phyloP scores from a whole-genome alignment of 139 green algal genomes.

The Mesotaenium endlicherianum region DNA sequence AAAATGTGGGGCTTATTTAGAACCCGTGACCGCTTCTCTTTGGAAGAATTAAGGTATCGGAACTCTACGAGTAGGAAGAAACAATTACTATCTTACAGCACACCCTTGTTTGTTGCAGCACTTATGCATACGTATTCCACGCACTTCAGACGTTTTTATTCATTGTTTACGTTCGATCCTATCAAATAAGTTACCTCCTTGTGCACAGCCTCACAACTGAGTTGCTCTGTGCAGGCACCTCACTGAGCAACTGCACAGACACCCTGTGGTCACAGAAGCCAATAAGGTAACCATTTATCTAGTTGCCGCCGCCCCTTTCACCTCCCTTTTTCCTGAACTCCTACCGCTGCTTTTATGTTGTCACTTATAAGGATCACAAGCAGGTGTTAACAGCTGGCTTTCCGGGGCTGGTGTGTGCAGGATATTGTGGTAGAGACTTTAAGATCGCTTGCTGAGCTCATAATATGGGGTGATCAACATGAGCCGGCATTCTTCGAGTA shows the following conservation, averaged over 20 bases:
- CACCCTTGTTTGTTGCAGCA: no score
- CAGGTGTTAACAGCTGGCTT: neutral
- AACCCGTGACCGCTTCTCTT: conserved; percentile 37
- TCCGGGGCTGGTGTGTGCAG: conserved; percentile 20
- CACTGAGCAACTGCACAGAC: conserved; percentile 42
- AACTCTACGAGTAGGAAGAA: no score
- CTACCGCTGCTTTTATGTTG: neutral
- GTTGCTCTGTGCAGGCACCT: conserved; percentile 25
- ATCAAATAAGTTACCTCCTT: neutral
- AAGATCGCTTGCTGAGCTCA: conserved; percentile 87
- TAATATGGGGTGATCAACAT: conserved; percentile 98
- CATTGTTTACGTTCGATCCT: neutral
- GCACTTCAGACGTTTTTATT: neutral
- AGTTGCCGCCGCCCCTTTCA: neutral
- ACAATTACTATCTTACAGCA: no score
- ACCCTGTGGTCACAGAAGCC: conserved; percentile 41
- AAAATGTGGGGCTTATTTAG: conserved; percentile 7
- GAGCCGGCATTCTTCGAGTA: conserved; percentile 87
- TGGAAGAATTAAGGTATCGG: conserved; percentile 42
- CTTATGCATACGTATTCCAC: no score
- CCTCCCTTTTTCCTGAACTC: neutral
- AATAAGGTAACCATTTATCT: conserved; percentile 37
- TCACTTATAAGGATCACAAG: neutral
- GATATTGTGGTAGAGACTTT: conserved; percentile 86
- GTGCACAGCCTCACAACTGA: neutral